Evolutionary conservation across 2,329 filamentous ascomycete species (phyloP), one percentile per base, ranked within the genome.

Genomic region (Xylaria sp.): DNA sequence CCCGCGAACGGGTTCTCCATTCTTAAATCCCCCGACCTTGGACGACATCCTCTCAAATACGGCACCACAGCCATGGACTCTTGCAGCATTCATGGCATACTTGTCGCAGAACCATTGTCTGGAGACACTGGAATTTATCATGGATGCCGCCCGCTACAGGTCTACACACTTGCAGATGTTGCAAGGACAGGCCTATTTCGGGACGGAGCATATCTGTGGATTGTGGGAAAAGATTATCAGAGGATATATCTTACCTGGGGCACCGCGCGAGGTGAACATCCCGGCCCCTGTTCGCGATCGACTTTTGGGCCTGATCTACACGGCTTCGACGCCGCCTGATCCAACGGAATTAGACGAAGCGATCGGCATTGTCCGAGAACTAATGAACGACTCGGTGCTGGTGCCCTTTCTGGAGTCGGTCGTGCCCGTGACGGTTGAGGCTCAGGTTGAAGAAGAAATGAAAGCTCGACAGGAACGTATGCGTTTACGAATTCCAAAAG

Each of bases 341-440:
- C 94, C 96, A 0, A 88, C 90, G 46, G 88, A 90, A 63, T 84
- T 99, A 18, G 91, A 97, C 68, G 87, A 92, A 59, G 94, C 96
- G 23, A 92, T 97, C 28, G 87, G 88, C 69, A 97, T 97, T 69
- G 93, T 97, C 46, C 94, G 95, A 79, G 96, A 98, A 74, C 84
- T 99, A 64, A 98, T 99, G 94, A 97, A 97, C 75, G 96, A 98
- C 78, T 97, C 94, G 3, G 93, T 98, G 0, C 85, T 98, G 60
- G 90, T 97, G 0, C 94, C 95, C 0, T 99, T 98, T 77, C 85
- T 98, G 62, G 95, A 97, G 70, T 87, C 86, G 0, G 81, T 87
- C n/a, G 75, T 81, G 5, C 76, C 82, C 73, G 60, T 80, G 78
- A 61, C 74, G 0, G 68, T 79, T 1, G 81, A 83, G 13, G 73